Conservation (phyloP, 495 filamentous ascomycete species). For the Pseudevernia furfuracea region DNA sequence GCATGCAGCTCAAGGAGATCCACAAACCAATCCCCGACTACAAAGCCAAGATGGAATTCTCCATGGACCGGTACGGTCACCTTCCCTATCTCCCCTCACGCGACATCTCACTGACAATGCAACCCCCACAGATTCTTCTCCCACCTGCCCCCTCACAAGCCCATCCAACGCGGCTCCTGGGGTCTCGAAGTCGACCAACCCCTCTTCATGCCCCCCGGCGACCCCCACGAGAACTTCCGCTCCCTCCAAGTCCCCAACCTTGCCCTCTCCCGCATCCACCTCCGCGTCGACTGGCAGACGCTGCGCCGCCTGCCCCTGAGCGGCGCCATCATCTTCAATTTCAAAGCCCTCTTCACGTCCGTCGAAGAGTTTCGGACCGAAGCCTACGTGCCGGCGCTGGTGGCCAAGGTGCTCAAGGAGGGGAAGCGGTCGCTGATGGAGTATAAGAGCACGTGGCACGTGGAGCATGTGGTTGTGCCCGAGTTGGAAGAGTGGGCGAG, state of each 20-base stretch:
- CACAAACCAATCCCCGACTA: constrained; percentile 78
- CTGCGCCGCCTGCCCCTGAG: constrained; percentile 73
- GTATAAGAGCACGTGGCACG: constrained; percentile 83
- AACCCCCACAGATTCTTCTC: constrained; percentile 58
- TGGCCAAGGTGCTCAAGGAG: constrained; percentile 59
- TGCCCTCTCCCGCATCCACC: constrained; percentile 50
- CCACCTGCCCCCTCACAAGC: constrained; percentile 62
- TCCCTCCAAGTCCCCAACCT: constrained; percentile 49
- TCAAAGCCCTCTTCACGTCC: constrained; percentile 82
- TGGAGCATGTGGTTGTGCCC: constrained; percentile 67
- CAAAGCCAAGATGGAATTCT: constrained; percentile 83
- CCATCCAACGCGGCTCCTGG: constrained; percentile 88
- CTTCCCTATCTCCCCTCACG: background rate
- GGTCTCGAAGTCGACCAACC: constrained; percentile 70
- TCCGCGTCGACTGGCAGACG: constrained; percentile 93
- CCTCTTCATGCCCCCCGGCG: constrained; percentile 70
- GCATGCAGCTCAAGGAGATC: constrained; percentile 63
- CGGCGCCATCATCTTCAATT: constrained; percentile 76
- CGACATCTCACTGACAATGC: background rate
- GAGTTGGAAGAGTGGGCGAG: constrained; percentile 56
- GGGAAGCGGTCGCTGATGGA: constrained; percentile 70
- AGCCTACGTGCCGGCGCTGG: constrained; percentile 60
- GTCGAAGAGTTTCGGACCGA: constrained; percentile 66
- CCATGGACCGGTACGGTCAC: constrained; percentile 63
- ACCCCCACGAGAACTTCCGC: constrained; percentile 57